Base-by-base conservation (phyloP, 768 basidiomycete genomes). In the Dioszegia hungarica region DNA sequence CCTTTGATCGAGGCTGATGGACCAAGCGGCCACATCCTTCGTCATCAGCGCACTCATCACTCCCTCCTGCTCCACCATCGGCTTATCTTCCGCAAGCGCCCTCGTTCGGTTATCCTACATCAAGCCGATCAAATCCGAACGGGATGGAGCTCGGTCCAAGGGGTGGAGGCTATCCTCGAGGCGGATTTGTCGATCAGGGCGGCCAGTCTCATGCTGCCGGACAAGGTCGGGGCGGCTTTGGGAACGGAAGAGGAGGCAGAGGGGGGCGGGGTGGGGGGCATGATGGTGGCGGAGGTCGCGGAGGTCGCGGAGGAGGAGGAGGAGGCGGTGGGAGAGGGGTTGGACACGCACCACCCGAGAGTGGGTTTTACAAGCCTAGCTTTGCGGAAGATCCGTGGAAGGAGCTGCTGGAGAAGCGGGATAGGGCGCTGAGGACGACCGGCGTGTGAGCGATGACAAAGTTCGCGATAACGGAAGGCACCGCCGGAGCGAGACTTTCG, bases 321-420 rank as follows among this genome's bases (percentile, higher is more conserved):
- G 28, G 22, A 4, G 14, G 24, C 5, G 34, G 38, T 10, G 39
- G 25, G 14, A 19, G 40, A 24, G 39, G 36, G 10, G 34, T 25
- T 17, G 37, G 43, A 24, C 28, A 40, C 27, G 36, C 34, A 19
- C 12, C 45, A 9, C 45, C 37, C 19, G 44, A 57, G 29, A 40
- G 17, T 14, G 56, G 56, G 19, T 57, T 57, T 28, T 57, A 57
- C 31, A 57, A 48, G 39, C 56, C 54, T 27, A 48, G 46, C 37
- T 57, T 57, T 19, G 56, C 29, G 27, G 56, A 57, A 29, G 56
- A 57, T 57, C 56, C 56, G 24, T 57, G 56, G 56, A 49, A 33
- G n/a, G 56, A 37, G 10, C 19, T 57, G 19, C 6, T 57, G 44
- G 46, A 57, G 25, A 25, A 27, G 24, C 20, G 54, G 22, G 54